Conservation (phyloP, 2,329 filamentous ascomycete species). For the Sporothrix pseudoabietina region DNA sequence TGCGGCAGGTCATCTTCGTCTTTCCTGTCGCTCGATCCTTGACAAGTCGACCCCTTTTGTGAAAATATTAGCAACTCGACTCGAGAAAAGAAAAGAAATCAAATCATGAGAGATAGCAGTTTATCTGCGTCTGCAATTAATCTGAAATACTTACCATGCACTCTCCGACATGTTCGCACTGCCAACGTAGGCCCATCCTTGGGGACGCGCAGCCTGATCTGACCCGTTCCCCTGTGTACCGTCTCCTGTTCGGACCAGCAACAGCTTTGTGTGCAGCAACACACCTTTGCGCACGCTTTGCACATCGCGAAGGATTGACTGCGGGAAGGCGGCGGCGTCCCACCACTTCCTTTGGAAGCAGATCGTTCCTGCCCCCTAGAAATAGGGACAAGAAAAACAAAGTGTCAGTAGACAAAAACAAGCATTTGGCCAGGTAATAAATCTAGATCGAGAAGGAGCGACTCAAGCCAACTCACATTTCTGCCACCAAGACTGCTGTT, state of each 20-base stretch:
- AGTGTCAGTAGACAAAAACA: background rate
- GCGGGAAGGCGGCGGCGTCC: conserved; percentile 69
- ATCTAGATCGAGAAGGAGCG: background rate
- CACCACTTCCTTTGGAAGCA: conserved; percentile 77
- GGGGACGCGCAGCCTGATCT: conserved; percentile 17
- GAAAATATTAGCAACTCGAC: background rate
- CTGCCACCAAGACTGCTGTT: conserved; percentile 63
- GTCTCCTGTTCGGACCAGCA: conserved; percentile 47
- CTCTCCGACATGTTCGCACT: conserved; percentile 92
- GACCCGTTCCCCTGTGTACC: conserved; percentile 36
- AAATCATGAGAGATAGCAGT: background rate
- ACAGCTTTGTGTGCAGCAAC: conserved; percentile 85
- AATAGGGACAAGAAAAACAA: background rate
- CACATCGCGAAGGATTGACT: conserved; percentile 71
- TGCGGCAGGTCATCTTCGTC: conserved; percentile 79
- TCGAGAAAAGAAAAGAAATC: background rate
- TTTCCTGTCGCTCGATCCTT: conserved; percentile 67
- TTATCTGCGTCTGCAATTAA: too few relatives aligned
- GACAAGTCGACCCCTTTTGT: conserved; percentile 70
- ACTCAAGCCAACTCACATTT: conserved; percentile 48
- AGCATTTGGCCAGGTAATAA: background rate
- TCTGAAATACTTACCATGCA: conserved; percentile 68
- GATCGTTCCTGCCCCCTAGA: conserved; percentile 75
- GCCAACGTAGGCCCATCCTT: conserved; percentile 81
- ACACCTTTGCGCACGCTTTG: conserved; percentile 69